Percentiles rank a stretch among this genome's conserved stretches.
Evolutionary conservation across 768 basidiomycete genomes (phyloP).

Genomic region (Fibroporia radiculosa): DNA sequence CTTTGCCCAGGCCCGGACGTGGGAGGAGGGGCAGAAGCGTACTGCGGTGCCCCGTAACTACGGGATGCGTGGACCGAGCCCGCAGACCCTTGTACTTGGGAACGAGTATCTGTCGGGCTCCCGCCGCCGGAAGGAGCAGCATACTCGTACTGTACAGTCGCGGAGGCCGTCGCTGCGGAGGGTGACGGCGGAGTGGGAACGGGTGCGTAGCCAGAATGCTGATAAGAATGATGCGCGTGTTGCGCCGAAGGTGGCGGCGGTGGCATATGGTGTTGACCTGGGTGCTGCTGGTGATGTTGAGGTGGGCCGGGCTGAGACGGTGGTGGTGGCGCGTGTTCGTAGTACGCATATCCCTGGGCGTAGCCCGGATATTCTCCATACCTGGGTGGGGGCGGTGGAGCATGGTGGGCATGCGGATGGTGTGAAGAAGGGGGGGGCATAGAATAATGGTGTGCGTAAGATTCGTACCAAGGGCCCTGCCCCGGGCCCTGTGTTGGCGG

Average conservation of each 20-base stretch:
- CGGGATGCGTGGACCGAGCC: background rate
- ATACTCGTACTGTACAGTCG: background rate
- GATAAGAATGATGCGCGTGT: conserved; percentile 18
- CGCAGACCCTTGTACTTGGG: background rate
- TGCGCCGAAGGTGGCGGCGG: conserved; percentile 17
- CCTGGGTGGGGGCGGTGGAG: conserved; percentile 17
- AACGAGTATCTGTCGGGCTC: background rate
- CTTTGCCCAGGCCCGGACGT: background rate
- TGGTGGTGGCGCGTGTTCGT: conserved; percentile 14
- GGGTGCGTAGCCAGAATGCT: conserved; percentile 14
- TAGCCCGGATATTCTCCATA: conserved; percentile 8
- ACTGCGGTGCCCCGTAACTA: background rate
- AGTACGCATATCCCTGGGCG: conserved; percentile 16
- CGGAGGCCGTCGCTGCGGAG: background rate
- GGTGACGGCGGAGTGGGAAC: conserved; percentile 5
- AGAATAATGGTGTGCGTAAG: conserved; percentile 23
- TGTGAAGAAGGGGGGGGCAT: conserved; percentile 15
- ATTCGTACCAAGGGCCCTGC: conserved; percentile 15
- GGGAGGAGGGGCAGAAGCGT: background rate
- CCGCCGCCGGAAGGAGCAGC: background rate
- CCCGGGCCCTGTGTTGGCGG: conserved; percentile 12
- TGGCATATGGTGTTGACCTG: conserved; percentile 22
- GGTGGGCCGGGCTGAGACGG: conserved; percentile 16
- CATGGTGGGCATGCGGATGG: conserved; percentile 14
- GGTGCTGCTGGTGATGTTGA: conserved; percentile 23